phyloP scores from a whole-genome alignment of 352 stramenopile species.

The Elongisporangium anandrum region DNA sequence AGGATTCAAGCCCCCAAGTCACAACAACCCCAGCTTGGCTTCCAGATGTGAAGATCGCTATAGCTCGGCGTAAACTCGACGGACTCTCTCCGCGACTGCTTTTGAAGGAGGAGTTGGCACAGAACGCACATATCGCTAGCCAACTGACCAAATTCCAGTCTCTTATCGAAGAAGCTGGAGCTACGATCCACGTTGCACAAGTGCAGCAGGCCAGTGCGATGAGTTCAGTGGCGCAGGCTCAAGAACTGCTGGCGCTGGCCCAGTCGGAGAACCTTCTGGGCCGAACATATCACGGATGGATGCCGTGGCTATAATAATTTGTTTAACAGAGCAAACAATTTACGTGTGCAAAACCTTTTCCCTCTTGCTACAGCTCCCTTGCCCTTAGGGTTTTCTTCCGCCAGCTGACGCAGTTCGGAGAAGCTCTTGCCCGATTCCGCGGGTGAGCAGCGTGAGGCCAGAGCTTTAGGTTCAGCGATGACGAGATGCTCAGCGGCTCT shows the following conservation, averaged over 20 bases:
- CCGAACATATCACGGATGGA: constrained; percentile 79
- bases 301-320: constrained; percentile 56
- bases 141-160: constrained; percentile 53
- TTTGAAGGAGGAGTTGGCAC: constrained; percentile 68
- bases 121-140: constrained; percentile 61
- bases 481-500: not conserved
- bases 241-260: constrained; percentile 79
- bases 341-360: not conserved
- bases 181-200: constrained; percentile 1
- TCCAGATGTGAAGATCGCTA: constrained; percentile 72
- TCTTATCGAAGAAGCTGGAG: constrained; percentile 39
- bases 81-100: constrained; percentile 60
- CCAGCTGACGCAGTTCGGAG: not conserved
- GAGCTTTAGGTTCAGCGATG: not conserved
- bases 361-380: not conserved
- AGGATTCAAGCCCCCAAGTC: not conserved
- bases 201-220: constrained; percentile 18
- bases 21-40: constrained; percentile 36
- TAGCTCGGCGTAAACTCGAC: constrained; percentile 69
- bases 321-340: not conserved
- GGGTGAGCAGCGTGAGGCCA: not conserved
- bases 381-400: not conserved
- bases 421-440: not conserved
- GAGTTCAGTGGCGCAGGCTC: constrained; percentile 68
- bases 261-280: constrained; percentile 78